These are phyloP conservation scores for Chimonanthus praecox DNA, from an alignment of 164 flowering plant species.

Conservation along the genomic window DNA sequence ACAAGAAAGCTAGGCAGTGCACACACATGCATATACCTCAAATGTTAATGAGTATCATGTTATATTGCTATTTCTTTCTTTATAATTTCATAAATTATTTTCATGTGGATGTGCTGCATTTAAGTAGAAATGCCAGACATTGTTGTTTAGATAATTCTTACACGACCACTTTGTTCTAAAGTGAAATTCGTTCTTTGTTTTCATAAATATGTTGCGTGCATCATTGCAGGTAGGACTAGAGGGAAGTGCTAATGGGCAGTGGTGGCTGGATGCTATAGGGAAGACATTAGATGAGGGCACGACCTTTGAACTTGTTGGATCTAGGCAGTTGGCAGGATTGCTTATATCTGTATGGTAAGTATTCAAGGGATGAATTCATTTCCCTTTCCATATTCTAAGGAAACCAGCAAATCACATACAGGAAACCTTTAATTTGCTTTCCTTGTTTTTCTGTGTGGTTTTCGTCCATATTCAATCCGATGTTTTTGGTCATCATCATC, in stretches of 20 bases:
- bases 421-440: slow-evolving; percentile 1
- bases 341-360: slow-evolving; percentile 84
- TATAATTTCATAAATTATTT: too few species aligned
- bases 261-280: slow-evolving; percentile 93
- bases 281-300: slow-evolving; percentile 71
- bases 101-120: background rate
- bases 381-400: background rate
- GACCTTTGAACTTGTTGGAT: slow-evolving; percentile 84
- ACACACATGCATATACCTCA: too few species aligned
- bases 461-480: background rate
- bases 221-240: slow-evolving; percentile 81
- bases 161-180: background rate
- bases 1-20: background rate
- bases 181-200: background rate
- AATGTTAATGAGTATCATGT: too few species aligned
- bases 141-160: background rate
- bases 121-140: background rate
- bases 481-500: background rate
- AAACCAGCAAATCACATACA: slow-evolving; percentile 1
- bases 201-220: background rate
- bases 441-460: background rate
- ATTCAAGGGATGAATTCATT: background rate
- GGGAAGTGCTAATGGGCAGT: slow-evolving; percentile 85
- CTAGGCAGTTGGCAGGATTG: slow-evolving; percentile 95
- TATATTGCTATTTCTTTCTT: background rate